Conservation (phyloP, 1,284 basidiomycete genomes). For the Sporisorium iseilematis-ciliati region DNA sequence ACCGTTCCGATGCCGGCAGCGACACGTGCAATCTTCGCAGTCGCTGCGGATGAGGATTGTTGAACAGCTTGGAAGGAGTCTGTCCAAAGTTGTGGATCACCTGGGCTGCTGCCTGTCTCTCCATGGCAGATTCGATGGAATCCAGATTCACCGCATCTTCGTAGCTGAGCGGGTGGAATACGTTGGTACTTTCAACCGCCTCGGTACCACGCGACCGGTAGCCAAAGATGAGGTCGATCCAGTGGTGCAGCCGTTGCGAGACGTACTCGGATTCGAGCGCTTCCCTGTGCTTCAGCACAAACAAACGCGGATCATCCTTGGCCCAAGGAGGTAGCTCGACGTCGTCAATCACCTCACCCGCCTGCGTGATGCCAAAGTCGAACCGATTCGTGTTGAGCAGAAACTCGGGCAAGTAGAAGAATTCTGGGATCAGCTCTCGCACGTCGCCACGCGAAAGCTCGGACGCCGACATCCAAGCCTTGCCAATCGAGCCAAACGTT, state of each 20-base stretch:
- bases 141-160: constrained; percentile 75
- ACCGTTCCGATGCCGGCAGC: constrained; percentile 60
- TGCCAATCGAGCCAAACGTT: constrained; percentile 79
- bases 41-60: constrained; percentile 81
- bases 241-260: constrained; percentile 84
- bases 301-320: constrained; percentile 83
- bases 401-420: constrained; percentile 76
- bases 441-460: constrained; percentile 90
- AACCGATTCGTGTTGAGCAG: constrained; percentile 73
- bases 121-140: constrained; percentile 84
- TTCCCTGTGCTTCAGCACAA: constrained; percentile 83
- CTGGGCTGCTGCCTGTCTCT: constrained; percentile 90
- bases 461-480: constrained; percentile 87
- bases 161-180: constrained; percentile 94
- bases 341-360: constrained; percentile 84
- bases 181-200: constrained; percentile 78
- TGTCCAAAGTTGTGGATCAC: constrained; percentile 88
- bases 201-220: constrained; percentile 59
- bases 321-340: constrained; percentile 94
- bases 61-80: constrained; percentile 77
- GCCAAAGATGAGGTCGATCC: constrained; percentile 83
- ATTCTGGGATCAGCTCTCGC: constrained; percentile 92
- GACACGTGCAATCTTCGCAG: constrained; percentile 69
- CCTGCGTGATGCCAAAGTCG: constrained; percentile 85
- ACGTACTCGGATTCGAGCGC: constrained; percentile 91